Conservation (phyloP, 140 eudicot species). For the Flaveria floridana region DNA sequence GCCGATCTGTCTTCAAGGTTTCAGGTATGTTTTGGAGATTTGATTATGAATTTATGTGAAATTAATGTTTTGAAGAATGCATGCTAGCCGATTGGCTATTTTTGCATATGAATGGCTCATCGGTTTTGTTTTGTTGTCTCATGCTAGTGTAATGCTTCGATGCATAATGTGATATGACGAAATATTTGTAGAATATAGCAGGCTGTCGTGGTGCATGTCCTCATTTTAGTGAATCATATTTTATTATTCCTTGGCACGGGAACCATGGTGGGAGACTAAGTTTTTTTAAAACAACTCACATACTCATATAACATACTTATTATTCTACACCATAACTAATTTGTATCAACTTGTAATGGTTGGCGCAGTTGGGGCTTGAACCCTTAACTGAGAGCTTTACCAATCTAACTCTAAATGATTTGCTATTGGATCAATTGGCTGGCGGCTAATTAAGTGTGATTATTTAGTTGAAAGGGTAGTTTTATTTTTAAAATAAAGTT, state of each 20-base stretch:
- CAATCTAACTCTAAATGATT: no score
- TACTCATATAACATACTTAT: no score
- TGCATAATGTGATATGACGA: conserved; percentile 14
- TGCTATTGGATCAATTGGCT: no score
- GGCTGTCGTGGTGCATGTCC: conserved; percentile 25
- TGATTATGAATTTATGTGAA: conserved; percentile 16
- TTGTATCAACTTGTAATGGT: no score
- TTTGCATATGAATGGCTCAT: conserved; percentile 6
- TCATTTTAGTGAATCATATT: conserved; percentile 3
- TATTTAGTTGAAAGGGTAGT: no score
- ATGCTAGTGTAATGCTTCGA: conserved; percentile 22
- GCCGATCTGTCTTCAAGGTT: conserved; percentile 32
- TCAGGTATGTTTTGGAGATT: conserved; percentile 29
- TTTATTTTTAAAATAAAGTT: no score
- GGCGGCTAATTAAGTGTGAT: no score
- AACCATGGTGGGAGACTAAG: background rate
- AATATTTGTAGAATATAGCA: conserved; percentile 19
- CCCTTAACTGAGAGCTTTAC: no score
- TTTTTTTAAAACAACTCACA: no score
- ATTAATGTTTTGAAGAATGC: conserved; percentile 13
- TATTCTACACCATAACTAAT: no score
- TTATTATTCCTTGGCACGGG: background rate
- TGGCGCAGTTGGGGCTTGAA: no score
- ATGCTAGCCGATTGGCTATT: background rate
- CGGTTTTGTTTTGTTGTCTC: conserved; percentile 22